phyloP scores from a whole-genome alignment of 345 rosid species.

The Lumnitzera racemosa region DNA sequence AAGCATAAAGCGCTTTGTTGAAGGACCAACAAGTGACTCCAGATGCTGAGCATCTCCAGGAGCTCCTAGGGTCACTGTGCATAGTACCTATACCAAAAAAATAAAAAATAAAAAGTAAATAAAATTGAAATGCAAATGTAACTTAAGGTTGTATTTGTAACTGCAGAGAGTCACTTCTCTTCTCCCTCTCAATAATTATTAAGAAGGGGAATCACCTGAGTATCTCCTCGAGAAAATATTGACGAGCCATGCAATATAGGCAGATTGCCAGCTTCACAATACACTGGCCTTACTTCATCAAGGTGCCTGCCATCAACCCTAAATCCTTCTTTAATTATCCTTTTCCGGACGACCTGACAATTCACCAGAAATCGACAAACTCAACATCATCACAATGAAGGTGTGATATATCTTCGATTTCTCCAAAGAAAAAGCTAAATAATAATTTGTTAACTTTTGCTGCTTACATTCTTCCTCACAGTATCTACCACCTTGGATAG shows the following conservation, averaged over 20 bases:
- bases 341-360: conserved; percentile 70
- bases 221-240: conserved; percentile 90
- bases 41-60: conserved; percentile 86
- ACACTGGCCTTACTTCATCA: conserved; percentile 79
- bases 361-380: not conserved
- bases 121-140: conserved; percentile 2
- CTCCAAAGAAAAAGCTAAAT: not conserved
- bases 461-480: conserved; percentile 73
- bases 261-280: conserved; percentile 63
- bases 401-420: not conserved
- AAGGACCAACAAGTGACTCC: conserved; percentile 80
- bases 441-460: not conserved
- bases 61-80: conserved; percentile 90
- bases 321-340: conserved; percentile 72
- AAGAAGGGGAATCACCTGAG: conserved; percentile 44
- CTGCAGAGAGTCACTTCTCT: conserved; percentile 4
- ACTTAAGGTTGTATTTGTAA: not conserved
- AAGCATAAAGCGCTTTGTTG: conserved; percentile 95
- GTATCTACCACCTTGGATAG: conserved; percentile 82
- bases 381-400: conserved; percentile 1
- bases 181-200: not conserved
- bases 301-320: conserved; percentile 89
- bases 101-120: no score
- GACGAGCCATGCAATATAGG: conserved; percentile 86
- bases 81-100: conserved; percentile 61